Conservation (phyloP, 2,329 filamentous ascomycete species). For the Sporothrix globosa region DNA sequence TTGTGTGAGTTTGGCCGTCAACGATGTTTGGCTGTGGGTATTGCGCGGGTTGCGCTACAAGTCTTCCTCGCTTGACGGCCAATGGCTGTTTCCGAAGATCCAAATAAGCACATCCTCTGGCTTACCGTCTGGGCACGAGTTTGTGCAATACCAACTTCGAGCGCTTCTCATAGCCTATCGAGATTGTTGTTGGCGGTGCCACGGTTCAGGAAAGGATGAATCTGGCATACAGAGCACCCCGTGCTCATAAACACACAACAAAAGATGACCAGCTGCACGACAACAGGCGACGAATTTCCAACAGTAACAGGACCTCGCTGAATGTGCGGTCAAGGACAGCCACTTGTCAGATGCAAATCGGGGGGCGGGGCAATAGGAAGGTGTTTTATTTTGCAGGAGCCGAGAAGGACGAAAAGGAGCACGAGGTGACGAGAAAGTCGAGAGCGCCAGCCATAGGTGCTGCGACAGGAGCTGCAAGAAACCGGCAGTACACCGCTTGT, state of each 20-base stretch:
- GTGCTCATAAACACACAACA: conserved; percentile 2
- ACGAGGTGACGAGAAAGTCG: not conserved
- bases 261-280: not conserved
- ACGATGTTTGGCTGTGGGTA: not conserved
- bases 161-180: not conserved
- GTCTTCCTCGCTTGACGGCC: not conserved
- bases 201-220: not conserved
- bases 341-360: conserved; percentile 13
- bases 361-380: conserved; percentile 4
- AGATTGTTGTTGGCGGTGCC: not conserved
- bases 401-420: not conserved
- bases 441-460: not conserved
- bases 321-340: conserved; percentile 24
- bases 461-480: not conserved
- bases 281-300: not conserved
- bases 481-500: not conserved
- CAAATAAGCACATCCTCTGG: not conserved
- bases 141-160: not conserved
- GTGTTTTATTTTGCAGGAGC: not conserved
- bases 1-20: not conserved
- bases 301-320: not conserved
- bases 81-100: not conserved
- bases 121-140: not conserved
- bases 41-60: not conserved
- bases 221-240: not conserved